Evolutionary conservation across 179 eudicot genomes (phyloP).

Genomic region (Pouteria campechiana): DNA sequence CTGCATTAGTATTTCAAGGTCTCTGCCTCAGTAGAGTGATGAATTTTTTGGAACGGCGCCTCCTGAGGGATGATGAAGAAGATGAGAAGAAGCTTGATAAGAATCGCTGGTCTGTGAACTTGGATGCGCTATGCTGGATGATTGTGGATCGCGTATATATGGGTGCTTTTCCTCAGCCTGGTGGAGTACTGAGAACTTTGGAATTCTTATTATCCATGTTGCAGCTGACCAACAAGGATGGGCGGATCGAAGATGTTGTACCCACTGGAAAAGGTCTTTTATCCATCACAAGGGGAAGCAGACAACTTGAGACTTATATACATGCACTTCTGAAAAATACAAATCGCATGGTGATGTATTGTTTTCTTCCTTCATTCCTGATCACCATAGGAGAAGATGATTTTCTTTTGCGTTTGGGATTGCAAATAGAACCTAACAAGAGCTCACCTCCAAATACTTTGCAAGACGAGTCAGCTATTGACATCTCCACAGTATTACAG

Average conservation of each 20-base stretch:
- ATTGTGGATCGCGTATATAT: conserved; percentile 95
- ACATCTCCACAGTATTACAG: conserved; percentile 78
- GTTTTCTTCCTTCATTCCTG: conserved; percentile 91
- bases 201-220: conserved; percentile 94
- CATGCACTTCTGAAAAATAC: conserved; percentile 72
- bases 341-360: conserved; percentile 77
- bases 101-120: conserved; percentile 78
- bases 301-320: conserved; percentile 84
- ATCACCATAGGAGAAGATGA: conserved; percentile 74
- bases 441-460: conserved; percentile 13
- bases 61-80: conserved; percentile 91
- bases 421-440: conserved; percentile 40
- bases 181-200: conserved; percentile 62
- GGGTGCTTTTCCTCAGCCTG: conserved; percentile 94
- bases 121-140: conserved; percentile 81
- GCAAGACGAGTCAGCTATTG: conserved; percentile 50
- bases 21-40: conserved; percentile 87
- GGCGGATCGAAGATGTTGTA: conserved; percentile 74
- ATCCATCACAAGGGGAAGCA: conserved; percentile 78
- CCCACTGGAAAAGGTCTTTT: conserved; percentile 73
- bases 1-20: conserved; percentile 86
- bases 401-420: conserved; percentile 54
- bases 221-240: conserved; percentile 94
- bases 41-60: conserved; percentile 97
- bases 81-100: conserved; percentile 80